Conservation (phyloP, 1,284 basidiomycete genomes). For the Ustilago lituana region DNA sequence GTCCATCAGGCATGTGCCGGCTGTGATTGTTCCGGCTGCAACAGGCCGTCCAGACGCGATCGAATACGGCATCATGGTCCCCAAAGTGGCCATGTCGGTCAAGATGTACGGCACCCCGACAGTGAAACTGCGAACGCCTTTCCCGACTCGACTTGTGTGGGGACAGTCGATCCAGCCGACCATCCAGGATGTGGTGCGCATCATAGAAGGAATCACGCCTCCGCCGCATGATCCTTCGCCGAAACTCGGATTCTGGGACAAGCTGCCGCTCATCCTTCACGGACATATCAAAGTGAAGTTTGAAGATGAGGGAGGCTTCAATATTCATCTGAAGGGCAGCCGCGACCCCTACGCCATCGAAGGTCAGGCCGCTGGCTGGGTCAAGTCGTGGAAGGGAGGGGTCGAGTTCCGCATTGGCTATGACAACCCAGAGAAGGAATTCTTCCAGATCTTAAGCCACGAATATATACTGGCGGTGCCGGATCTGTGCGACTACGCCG, state of each 20-base stretch:
- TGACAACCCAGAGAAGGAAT: constrained; percentile 79
- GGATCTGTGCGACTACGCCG: constrained; percentile 69
- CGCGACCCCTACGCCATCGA: constrained; percentile 82
- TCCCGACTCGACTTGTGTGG: constrained; percentile 84
- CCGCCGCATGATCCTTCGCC: constrained; percentile 87
- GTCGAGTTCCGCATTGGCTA: constrained; percentile 80
- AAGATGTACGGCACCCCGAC: constrained; percentile 82
- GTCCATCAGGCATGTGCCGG: constrained; percentile 68
- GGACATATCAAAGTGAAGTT: constrained; percentile 82
- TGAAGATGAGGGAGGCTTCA: constrained; percentile 74
- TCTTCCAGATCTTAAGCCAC: constrained; percentile 85
- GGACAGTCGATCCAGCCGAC: constrained; percentile 87
- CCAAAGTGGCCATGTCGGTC: constrained; percentile 93
- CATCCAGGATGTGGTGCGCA: constrained; percentile 84
- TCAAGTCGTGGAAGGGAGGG: constrained; percentile 82
- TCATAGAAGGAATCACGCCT: constrained; percentile 83
- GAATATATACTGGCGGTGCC: constrained; percentile 69
- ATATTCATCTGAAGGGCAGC: constrained; percentile 76
- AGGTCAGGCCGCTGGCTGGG: constrained; percentile 87
- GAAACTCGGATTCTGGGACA: constrained; percentile 94
- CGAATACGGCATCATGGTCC: constrained; percentile 76
- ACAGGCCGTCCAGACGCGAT: constrained; percentile 70
- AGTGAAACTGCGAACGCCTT: constrained; percentile 76
- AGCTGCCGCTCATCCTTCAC: constrained; percentile 75
- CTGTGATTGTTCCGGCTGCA: constrained; percentile 60